Base-by-base conservation (phyloP, 495 filamentous ascomycete species). In the Rusavskia elegans region DNA sequence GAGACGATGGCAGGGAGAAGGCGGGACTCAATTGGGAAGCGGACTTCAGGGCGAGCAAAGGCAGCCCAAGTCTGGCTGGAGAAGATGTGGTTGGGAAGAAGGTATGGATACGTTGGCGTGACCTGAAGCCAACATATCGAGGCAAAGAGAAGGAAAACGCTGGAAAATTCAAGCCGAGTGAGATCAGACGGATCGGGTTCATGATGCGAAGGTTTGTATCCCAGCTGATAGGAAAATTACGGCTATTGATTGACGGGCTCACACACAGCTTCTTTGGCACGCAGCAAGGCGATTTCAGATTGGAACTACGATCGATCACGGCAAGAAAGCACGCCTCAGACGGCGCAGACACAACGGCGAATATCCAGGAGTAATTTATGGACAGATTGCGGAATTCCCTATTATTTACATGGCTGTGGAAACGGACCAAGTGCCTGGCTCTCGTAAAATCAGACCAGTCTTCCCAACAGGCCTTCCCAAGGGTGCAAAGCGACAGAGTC, bases 171-270 rank as follows among this genome's bases (percentile, higher is more conserved):
- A 71, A 86, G 59, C 56, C 70, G 50, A 68, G 63, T 48, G 60
- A 68, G 51, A 68, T 90, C n/a, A 81, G 73, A 62, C 71, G 81
- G 50, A 63, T 92, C 11, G 77, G 79, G 37, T 67, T 90, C 25
- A 86, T 89, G 85, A 80, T 83, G 67, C 66, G 86, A 59, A 89
- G 86, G 85, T 86, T 65, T 48, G 71, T 53, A 61, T 13, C 65
- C 38, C 13, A 29, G 21, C 3, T 14, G 19, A 35, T 50, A 11
- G 20, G 7, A 35, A 11, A 7, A 2, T 35, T 2, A 35, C 9
- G 19, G n/a, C 4, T 27, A 6, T 27, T 27, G 20, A 19, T 23
- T 39, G 19, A 41, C 51, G 23, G 48, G 5, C 11, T 40, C 27
- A 20, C 10, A 11, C 10, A 19, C 57, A 87, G 82, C 60, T 88